phyloP scores from a whole-genome alignment of 768 basidiomycete species.

The Pleurotus citrinopileatus region DNA sequence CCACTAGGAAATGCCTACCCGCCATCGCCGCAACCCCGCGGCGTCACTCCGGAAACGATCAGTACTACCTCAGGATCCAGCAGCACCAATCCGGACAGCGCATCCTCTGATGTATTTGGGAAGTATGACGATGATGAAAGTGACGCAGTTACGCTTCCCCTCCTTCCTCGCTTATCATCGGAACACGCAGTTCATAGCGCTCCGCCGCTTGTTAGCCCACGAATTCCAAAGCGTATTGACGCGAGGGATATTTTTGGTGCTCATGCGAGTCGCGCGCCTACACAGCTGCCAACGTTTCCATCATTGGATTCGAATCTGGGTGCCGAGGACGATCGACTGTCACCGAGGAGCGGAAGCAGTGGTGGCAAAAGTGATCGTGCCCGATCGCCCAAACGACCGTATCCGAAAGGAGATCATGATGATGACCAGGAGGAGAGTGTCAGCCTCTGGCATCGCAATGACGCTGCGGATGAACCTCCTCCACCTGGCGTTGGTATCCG shows the following conservation, averaged over 20 bases:
- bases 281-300: constrained; percentile 39
- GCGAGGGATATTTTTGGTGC: constrained; percentile 33
- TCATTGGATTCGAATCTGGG: constrained; percentile 40
- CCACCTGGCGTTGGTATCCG: constrained; percentile 33
- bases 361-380: constrained; percentile 24
- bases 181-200: constrained; percentile 42
- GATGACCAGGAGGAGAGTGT: constrained; percentile 64
- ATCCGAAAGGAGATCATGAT: constrained; percentile 45
- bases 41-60: constrained; percentile 17
- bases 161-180: constrained; percentile 27
- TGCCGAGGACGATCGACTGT: constrained; percentile 33
- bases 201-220: constrained; percentile 39
- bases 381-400: constrained; percentile 36
- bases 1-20: constrained; percentile 22
- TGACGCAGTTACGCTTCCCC: constrained; percentile 25
- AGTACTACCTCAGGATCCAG: background rate
- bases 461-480: constrained; percentile 20
- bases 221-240: constrained; percentile 30
- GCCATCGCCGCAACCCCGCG: constrained; percentile 17
- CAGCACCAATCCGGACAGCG: constrained; percentile 12
- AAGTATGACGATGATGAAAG: background rate
- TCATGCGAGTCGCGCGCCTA: constrained; percentile 16
- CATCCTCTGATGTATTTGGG: constrained; percentile 1
- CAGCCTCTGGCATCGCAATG: constrained; percentile 44
- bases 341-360: constrained; percentile 29